Conservation (phyloP, 2,329 filamentous ascomycete genomes). For the Tolypocladium ovalisporum region DNA sequence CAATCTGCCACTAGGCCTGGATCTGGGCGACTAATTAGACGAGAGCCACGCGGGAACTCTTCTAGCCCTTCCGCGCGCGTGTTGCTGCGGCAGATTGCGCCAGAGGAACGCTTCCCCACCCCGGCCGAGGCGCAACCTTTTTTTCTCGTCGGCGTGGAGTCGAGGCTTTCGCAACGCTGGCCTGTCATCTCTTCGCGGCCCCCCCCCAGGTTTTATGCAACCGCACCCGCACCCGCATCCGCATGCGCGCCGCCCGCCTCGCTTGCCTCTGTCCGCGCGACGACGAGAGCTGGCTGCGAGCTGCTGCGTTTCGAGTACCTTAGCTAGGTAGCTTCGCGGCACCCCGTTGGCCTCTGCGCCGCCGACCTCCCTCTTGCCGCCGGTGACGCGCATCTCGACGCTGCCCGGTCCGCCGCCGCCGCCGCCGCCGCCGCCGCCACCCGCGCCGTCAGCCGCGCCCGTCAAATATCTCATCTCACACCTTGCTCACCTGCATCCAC, state of each 20-base stretch:
- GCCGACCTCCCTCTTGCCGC: no score
- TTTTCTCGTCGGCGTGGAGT: neutral
- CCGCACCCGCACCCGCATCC: neutral
- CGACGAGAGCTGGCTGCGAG: neutral
- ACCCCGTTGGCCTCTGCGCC: no score
- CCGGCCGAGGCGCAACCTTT: neutral
- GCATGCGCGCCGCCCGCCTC: neutral
- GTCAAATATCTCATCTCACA: neutral
- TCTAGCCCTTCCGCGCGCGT: neutral
- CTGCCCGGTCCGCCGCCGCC: no score
- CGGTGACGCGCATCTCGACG: neutral
- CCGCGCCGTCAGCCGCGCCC: neutral
- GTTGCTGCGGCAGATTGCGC: neutral
- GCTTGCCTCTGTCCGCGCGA: neutral
- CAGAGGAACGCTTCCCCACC: neutral
- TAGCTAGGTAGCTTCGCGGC: no score
- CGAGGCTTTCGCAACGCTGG: neutral
- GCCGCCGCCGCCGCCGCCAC: neutral
- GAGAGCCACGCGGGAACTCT: neutral
- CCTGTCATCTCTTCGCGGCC: neutral
- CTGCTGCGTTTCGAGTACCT: no score
- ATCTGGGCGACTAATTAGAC: neutral
- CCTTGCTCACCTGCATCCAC: neutral
- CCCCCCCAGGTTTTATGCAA: neutral
- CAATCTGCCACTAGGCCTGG: neutral